phyloP scores from a whole-genome alignment of 2,329 filamentous ascomycete genomes.

The Albophoma yamanashiensis region DNA sequence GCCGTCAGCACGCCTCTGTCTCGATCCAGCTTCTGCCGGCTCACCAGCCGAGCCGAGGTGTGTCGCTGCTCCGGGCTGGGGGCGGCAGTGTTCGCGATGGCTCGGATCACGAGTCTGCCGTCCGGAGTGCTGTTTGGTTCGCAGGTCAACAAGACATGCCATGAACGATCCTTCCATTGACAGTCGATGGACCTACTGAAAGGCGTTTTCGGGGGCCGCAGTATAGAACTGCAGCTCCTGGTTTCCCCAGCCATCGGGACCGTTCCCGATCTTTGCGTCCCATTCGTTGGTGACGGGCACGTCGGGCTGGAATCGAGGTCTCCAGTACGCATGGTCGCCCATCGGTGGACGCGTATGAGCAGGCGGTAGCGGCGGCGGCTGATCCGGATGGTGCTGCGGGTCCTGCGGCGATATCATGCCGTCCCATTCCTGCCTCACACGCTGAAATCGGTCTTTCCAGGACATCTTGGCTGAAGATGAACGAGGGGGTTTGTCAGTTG shows the following conservation, averaged over 20 bases:
- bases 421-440: constrained; percentile 26
- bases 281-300: constrained; percentile 39
- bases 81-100: constrained; percentile 26
- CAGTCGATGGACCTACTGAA: constrained; percentile 25
- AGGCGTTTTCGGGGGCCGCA: constrained; percentile 35
- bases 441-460: constrained; percentile 27
- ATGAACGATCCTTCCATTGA: not conserved
- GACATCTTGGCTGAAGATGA: constrained; percentile 12
- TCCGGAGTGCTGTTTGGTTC: constrained; percentile 26
- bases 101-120: constrained; percentile 40
- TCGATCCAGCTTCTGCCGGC: constrained; percentile 36
- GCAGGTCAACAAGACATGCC: not conserved
- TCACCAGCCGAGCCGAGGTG: constrained; percentile 45
- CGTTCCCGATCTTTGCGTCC: constrained; percentile 41
- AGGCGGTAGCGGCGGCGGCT: constrained; percentile 1
- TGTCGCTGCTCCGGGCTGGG: constrained; percentile 29
- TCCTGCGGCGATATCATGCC: constrained; percentile 14
- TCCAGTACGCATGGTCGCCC: constrained; percentile 34
- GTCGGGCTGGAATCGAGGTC: constrained; percentile 34
- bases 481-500: not conserved
- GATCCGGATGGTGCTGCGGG: constrained; percentile 5
- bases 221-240: constrained; percentile 50
- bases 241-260: constrained; percentile 52
- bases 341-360: constrained; percentile 3
- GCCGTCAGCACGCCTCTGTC: constrained; percentile 42